Evolutionary conservation across 371 early-diverging fungal species (phyloP).

Genomic region (Parasitella parasitica): DNA sequence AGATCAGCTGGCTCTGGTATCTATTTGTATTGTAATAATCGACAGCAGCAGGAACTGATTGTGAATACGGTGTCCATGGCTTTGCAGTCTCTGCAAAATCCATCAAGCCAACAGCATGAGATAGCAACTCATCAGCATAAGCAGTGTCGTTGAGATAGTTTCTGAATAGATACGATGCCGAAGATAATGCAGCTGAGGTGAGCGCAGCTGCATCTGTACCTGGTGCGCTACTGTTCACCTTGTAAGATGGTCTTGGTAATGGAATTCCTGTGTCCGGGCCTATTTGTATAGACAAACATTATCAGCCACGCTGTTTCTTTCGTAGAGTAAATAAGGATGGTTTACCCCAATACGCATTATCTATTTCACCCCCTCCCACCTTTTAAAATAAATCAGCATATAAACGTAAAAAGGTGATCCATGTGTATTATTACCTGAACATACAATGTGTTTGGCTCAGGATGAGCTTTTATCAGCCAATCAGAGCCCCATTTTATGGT

Average conservation of each 20-base stretch:
- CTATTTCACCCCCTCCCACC: slow-evolving; percentile 25
- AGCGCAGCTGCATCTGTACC: slow-evolving; percentile 54
- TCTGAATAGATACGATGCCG: slow-evolving; percentile 49
- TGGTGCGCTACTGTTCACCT: slow-evolving; percentile 31
- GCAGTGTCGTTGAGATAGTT: slow-evolving; percentile 38
- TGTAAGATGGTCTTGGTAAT: slow-evolving; percentile 42
- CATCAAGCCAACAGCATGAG: slow-evolving; percentile 41
- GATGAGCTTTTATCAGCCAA: slow-evolving; percentile 65
- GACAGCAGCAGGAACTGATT: slow-evolving; percentile 38
- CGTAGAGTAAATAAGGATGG: neutral
- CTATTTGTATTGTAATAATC: slow-evolving; percentile 51
- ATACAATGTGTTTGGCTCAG: slow-evolving; percentile 44
- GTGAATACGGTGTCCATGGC: slow-evolving; percentile 43
- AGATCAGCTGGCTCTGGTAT: slow-evolving; percentile 51
- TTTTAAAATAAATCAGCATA: neutral
- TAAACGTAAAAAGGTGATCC: neutral
- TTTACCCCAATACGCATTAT: slow-evolving; percentile 36
- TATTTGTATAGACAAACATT: neutral
- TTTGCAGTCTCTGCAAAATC: slow-evolving; percentile 39
- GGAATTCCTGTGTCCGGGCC: slow-evolving; percentile 38
- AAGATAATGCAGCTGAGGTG: slow-evolving; percentile 50
- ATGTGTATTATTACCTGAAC: slow-evolving; percentile 27
- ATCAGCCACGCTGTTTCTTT: neutral
- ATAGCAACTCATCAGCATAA: slow-evolving; percentile 29
- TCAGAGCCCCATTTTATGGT: slow-evolving; percentile 65